Conservation (phyloP, 345 rosid genomes). For the Melaleuca alternifolia region DNA sequence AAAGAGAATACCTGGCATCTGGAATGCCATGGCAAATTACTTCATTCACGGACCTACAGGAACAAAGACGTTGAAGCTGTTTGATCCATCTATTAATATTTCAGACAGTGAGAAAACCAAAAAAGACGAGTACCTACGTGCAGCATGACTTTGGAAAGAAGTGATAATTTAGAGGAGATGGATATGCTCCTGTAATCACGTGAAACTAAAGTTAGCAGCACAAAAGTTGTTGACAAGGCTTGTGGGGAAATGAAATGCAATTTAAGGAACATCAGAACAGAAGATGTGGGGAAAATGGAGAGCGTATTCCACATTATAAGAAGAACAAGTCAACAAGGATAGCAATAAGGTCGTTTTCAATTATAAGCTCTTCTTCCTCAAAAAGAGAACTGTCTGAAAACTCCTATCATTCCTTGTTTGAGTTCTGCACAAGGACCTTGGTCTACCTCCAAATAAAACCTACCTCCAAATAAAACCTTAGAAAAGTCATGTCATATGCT, state of each 20-base stretch:
- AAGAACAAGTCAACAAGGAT: background rate
- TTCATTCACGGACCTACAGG: conserved; percentile 89
- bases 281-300: background rate
- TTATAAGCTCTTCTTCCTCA: background rate
- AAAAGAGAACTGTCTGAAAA: background rate
- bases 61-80: conserved; percentile 6
- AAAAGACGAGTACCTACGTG: conserved; percentile 77
- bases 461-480: background rate
- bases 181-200: conserved; percentile 70
- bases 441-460: background rate
- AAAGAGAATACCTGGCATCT: conserved; percentile 66
- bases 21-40: conserved; percentile 99
- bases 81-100: background rate
- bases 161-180: conserved; percentile 93
- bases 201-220: background rate
- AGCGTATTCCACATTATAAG: background rate
- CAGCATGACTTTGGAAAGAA: conserved; percentile 99
- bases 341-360: background rate
- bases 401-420: background rate
- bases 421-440: background rate
- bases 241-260: background rate
- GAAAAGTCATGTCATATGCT: background rate
- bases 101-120: background rate
- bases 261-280: background rate
- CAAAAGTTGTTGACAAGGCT: background rate